Evolutionary conservation across 2,329 filamentous ascomycete genomes (phyloP), one percentile per base, ranked within the genome.

Genomic region (Exophiala sideris): DNA sequence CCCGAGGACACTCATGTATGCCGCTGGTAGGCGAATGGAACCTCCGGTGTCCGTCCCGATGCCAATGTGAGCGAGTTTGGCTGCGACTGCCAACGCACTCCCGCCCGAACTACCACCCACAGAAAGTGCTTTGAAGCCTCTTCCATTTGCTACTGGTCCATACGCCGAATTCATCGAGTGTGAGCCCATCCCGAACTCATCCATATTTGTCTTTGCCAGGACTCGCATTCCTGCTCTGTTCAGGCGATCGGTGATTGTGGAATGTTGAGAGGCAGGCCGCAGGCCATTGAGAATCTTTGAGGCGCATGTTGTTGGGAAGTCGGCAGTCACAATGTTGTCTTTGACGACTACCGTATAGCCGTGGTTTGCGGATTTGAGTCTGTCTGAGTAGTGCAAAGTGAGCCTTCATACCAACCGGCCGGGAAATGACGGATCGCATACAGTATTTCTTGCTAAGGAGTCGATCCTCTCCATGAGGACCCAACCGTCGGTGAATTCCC

Each of bases 181-280:
- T 7, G 90, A 95, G 2, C 91, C 91, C 91, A 96, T 96, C 24
- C 91, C 91, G 68, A 96, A 96, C 68, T 95, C 94, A 72, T 97
- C 94, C 77, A 97, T 84, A 68, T 95, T 96, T 2, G 90, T 91
- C 71, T 96, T 44, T 44, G 41, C 41, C 21, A 44, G 41, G 18
- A 44, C n/a, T 12, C 11, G 21, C 41, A 24, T 11, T 18, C 41
- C 41, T 24, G 10, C 41, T 32, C 41, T 44, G 21, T 32, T n/a
- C 10, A 44, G 21, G n/a, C 21, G 21, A 24, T 44, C 41, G 33
- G 95, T 83, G 14, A 96, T 85, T 7, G 89, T 92, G 14, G 92
- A 90, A 67, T 91, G 83, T 70, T 88, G 92, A 3, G 91, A 89
- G 57, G 4, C 24, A 8, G 87, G 90, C 34, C 70, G 74, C 70